Evolutionary conservation across 768 basidiomycete species (phyloP).

Genomic region (Lentinula edodes): DNA sequence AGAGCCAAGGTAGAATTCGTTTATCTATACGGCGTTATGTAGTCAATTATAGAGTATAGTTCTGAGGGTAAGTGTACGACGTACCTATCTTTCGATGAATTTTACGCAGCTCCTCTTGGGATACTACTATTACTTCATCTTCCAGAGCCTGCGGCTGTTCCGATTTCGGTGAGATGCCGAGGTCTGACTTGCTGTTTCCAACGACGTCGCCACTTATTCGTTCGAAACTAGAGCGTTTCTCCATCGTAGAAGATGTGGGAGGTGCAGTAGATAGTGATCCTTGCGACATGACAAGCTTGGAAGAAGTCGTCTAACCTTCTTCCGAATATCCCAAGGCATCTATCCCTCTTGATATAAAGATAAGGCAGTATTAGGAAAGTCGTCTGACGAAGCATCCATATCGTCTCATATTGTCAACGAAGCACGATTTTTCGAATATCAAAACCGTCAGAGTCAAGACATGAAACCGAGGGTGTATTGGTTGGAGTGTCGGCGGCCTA

Average conservation of each 20-base stretch:
- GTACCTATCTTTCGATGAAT: slow-evolving; percentile 8
- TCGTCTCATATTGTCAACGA: background rate
- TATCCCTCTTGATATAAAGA: no score
- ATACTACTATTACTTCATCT: background rate
- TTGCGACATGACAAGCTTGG: background rate
- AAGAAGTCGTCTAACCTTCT: background rate
- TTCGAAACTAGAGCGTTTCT: background rate
- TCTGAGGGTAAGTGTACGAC: background rate
- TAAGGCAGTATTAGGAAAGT: background rate
- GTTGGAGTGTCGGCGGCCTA: no score
- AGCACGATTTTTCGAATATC: background rate
- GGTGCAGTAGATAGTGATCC: background rate
- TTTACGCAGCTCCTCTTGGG: slow-evolving; percentile 1
- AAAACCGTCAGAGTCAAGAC: background rate
- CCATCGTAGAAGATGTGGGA: background rate
- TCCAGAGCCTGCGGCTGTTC: background rate
- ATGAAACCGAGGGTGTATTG: no score
- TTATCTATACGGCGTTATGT: background rate
- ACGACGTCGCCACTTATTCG: background rate
- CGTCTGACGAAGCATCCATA: background rate
- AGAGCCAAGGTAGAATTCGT: slow-evolving; percentile 13
- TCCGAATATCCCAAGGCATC: no score
- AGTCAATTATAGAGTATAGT: background rate
- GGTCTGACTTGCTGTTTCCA: background rate
- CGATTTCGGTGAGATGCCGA: background rate